Evolutionary conservation across 352 stramenopile genomes (phyloP), one percentile per base, ranked within the genome.

Genomic region (Phytophthora capsici): DNA sequence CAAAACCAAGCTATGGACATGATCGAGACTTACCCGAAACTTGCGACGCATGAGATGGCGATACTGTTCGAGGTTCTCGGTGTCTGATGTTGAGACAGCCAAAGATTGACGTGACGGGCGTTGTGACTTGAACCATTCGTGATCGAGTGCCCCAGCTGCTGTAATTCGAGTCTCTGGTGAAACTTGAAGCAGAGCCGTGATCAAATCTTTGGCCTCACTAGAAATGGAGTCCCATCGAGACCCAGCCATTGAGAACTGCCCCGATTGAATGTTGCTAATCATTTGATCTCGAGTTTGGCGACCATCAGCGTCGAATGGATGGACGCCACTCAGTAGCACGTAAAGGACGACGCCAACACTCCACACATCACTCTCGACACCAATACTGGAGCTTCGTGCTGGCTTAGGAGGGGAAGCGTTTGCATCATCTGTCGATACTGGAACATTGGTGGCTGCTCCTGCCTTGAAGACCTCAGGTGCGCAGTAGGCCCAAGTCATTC

Each of bases 321-420:
- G 86, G 0, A 76, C 74, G 1, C 78, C 87, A 20, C 82, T 94
- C 2, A 97, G 78, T n/a, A 97, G 52, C 45, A 96, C 87, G 65
- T 95, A 96, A 26, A 96, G 57, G 20, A 97, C 89, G n/a, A 97
- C 85, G 37, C 90, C 90, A 4, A 97, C 68, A 28, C 82, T 94
- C 90, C 90, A 97, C 45, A 97, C 70, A 56, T 97, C 90, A 25
- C 80, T 82, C 67, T 94, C 83, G 25, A 63, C 57, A 72, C 53
- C 62, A 58, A 63, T 63, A 23, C 25, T 52, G 43, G 69, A 80
- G 47, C 63, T 62, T 66, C 50, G 85, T 36, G 59, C 47, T 58
- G 63, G 43, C 17, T 40, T 49, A 25, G 20, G 48, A 55, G 9
- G 63, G 47, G 25, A 46, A 13, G 40, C 47, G 37, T 58, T 66